Conservation (phyloP, 2,329 filamentous ascomycete species). For the Xylaria sp. region DNA sequence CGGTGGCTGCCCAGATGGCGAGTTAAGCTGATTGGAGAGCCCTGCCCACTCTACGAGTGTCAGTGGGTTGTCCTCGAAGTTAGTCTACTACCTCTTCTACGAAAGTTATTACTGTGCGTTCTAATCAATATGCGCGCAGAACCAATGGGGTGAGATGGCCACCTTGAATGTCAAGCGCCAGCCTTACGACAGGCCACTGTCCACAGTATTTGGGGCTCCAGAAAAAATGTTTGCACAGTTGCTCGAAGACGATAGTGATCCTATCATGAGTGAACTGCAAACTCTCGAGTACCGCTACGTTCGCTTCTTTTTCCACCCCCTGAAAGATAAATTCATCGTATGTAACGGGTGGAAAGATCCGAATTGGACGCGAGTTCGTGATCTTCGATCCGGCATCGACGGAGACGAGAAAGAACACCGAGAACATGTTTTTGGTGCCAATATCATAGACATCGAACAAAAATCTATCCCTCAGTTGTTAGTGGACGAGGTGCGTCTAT, state of each 20-base stretch:
- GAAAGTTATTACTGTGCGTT: not conserved
- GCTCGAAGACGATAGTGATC: slow-evolving; percentile 77
- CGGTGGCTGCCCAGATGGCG: slow-evolving; percentile 92
- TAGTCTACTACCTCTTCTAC: slow-evolving; percentile 45
- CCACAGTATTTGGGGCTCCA: slow-evolving; percentile 73
- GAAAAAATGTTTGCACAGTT: slow-evolving; percentile 68
- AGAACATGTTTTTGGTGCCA: slow-evolving; percentile 87
- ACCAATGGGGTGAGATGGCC: slow-evolving; percentile 94
- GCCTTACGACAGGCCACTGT: slow-evolving; percentile 66
- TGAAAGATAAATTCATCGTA: slow-evolving; percentile 88
- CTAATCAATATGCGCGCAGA: slow-evolving; percentile 59
- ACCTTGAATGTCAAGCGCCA: slow-evolving; percentile 74
- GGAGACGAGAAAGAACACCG: slow-evolving; percentile 87
- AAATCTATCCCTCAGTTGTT: slow-evolving; percentile 86
- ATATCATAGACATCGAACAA: slow-evolving; percentile 92
- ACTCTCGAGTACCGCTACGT: slow-evolving; percentile 94
- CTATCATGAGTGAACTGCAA: slow-evolving; percentile 78
- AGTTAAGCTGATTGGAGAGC: slow-evolving; percentile 77
- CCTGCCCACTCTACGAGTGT: slow-evolving; percentile 76
- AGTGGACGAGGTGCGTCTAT: slow-evolving; percentile 77
- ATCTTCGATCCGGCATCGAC: slow-evolving; percentile 82
- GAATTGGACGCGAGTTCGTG: slow-evolving; percentile 80
- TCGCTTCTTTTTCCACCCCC: slow-evolving; percentile 88
- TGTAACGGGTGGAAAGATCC: slow-evolving; percentile 96
- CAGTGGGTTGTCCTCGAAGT: slow-evolving; percentile 93